Base-by-base conservation (phyloP, 176 grass and related monocot genomes). In the Hordeum marinum region DNA sequence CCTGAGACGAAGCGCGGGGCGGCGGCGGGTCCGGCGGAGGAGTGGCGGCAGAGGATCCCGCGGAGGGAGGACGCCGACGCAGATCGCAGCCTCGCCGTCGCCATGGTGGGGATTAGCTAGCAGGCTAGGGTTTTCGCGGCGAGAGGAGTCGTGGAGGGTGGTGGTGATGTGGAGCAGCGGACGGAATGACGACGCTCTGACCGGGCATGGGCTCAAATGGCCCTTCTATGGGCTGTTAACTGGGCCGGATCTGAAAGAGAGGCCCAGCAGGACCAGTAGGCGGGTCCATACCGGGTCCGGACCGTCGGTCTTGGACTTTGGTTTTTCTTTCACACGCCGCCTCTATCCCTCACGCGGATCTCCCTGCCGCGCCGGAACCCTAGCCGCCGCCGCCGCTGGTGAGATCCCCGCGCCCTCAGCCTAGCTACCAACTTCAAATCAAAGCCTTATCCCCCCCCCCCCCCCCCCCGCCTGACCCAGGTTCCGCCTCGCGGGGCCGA, bases 21-120 rank as follows among this genome's bases (percentile, higher is more conserved):
- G 5, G 67, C 9, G 15, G 64, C 84, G 13, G n/a, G n/a, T n/a
- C n/a, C n/a, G n/a, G 20, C 63, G 14, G 84, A 83, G 58, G 70
- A 67, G 80, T 80, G 79, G 58, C 58, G 74, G 88, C 67, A 35
- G 35, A 86, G 85, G 63, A 59, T 23, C 31, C 59, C 75, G 13
- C 84, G 84, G 17, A 90, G 84, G 23, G 80, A 74, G 80, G 68
- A 78, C 36, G 84, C 75, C 50, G 81, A 90, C 15, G 80, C 67
- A 31, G 81, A 90, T 87, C 85, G 81, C 27, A 84, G 68, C 69
- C 69, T 84, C 85, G 89, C 85, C 84, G 68, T 75, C 46, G 55
- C 40, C 24, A 9, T 5, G 74, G 14, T 10, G 24, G 45, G 83
- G 21, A 14, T 17, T 45, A 48, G 68, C 61, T 87, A 13, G 11